Evolutionary conservation across 1,139 yeast genomes (phyloP).

Genomic region (Yamadazyma mexicana): DNA sequence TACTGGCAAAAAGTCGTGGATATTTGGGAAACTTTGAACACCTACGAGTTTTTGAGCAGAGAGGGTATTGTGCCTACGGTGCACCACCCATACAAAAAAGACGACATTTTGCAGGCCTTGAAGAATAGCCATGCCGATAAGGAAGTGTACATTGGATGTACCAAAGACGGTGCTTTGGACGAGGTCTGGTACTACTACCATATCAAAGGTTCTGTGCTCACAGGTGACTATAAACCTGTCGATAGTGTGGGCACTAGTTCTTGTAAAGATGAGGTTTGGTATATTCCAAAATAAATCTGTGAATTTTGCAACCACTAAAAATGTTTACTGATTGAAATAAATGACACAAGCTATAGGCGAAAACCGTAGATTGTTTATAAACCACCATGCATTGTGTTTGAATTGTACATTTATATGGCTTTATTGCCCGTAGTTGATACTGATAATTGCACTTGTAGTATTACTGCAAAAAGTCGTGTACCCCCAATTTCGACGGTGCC

Average conservation of each 20-base stretch:
- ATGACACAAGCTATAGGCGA: too few relatives aligned
- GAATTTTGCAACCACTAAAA: neutral
- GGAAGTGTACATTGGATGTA: constrained; percentile 37
- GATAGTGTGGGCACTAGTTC: constrained; percentile 24
- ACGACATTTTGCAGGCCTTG: constrained; percentile 35
- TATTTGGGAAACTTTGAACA: constrained; percentile 34
- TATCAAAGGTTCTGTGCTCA: constrained; percentile 36
- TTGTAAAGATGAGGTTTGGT: constrained; percentile 34
- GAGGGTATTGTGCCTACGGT: constrained; percentile 38
- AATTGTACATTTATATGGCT: too few relatives aligned
- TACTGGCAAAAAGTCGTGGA: constrained; percentile 37
- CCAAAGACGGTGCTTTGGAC: constrained; percentile 28
- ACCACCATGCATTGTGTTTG: too few relatives aligned
- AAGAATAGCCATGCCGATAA: constrained; percentile 27
- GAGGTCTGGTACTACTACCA: constrained; percentile 43
- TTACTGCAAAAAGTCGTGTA: too few relatives aligned
- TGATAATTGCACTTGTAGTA: too few relatives aligned
- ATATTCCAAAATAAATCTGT: constrained; percentile 26
- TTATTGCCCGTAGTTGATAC: too few relatives aligned
- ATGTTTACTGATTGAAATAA: neutral
- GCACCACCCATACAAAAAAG: constrained; percentile 26
- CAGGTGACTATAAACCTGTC: constrained; percentile 33
- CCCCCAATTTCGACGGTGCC: too few relatives aligned
- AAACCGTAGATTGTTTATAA: too few relatives aligned
- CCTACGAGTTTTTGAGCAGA: constrained; percentile 32